Evolutionary conservation across 148 eudicot genomes (phyloP).

Genomic region (Amaranthus hypochondriacus): DNA sequence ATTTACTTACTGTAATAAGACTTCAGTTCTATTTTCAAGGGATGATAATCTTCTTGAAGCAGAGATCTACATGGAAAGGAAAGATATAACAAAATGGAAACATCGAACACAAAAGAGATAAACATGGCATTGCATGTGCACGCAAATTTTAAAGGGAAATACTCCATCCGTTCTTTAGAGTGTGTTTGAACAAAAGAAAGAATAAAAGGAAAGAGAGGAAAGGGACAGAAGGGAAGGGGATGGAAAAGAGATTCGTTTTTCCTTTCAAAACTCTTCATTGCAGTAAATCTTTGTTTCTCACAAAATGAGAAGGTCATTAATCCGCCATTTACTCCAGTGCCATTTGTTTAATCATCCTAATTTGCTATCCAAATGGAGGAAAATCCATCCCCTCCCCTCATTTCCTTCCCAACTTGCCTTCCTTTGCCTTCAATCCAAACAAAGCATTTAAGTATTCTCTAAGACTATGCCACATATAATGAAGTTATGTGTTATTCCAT

Average conservation of each 20-base stretch:
- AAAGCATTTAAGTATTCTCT: not conserved
- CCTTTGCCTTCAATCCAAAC: too few relatives aligned
- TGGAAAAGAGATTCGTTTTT: too few relatives aligned
- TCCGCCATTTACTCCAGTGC: too few relatives aligned
- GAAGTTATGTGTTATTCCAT: not conserved
- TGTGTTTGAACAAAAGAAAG: not conserved
- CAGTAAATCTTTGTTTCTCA: too few relatives aligned
- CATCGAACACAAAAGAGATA: not conserved
- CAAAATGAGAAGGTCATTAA: too few relatives aligned
- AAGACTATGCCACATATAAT: not conserved
- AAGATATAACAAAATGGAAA: not conserved
- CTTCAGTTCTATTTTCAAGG: constrained; percentile 66
- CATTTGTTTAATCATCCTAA: too few relatives aligned
- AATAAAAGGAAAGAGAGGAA: too few relatives aligned
- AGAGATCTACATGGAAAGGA: constrained; percentile 50
- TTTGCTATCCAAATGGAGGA: too few relatives aligned
- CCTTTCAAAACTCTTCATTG: too few relatives aligned
- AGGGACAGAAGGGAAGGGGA: too few relatives aligned
- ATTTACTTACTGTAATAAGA: constrained; percentile 72
- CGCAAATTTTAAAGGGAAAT: not conserved
- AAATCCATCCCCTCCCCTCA: too few relatives aligned
- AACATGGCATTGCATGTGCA: not conserved
- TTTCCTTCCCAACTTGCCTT: too few relatives aligned
- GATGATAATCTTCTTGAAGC: constrained; percentile 79
- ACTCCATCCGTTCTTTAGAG: not conserved